A percentile compares a stretch with the other conserved stretches of the same genome.
Conservation (phyloP, 352 stramenopile genomes). For the Globisporangium solare region DNA sequence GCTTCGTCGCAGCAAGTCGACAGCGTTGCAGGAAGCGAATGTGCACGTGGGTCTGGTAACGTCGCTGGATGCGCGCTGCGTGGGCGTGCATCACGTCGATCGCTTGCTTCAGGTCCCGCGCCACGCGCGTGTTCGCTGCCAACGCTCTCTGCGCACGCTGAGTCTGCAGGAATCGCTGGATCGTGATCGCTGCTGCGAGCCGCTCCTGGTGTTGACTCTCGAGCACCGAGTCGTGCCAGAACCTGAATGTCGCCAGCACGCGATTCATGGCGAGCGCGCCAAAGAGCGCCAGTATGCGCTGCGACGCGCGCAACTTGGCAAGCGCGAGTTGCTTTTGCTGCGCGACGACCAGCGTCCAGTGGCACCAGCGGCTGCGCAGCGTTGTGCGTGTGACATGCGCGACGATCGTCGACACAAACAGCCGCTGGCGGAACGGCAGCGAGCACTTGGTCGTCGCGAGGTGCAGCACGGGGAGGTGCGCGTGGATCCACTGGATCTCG, state of each 20-base stretch:
- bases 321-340: conserved; percentile 21
- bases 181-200: conserved; percentile 27
- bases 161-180: conserved; percentile 21
- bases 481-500: conserved; percentile 63
- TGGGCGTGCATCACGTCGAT: conserved; percentile 15
- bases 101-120: conserved; percentile 15
- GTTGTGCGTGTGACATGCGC: conserved; percentile 22
- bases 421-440: conserved; percentile 25
- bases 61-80: conserved; percentile 34
- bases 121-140: not conserved
- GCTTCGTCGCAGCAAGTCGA: conserved; percentile 15
- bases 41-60: conserved; percentile 17
- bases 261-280: conserved; percentile 14
- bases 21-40: not conserved
- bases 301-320: conserved; percentile 22
- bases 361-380: conserved; percentile 18
- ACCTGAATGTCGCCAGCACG: conserved; percentile 13
- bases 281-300: conserved; percentile 24
- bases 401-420: conserved; percentile 33
- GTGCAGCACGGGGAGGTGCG: conserved; percentile 48
- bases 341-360: conserved; percentile 28
- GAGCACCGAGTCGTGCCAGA: conserved; percentile 17
- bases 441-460: conserved; percentile 48
- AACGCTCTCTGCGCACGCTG: not conserved
- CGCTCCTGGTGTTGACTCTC: conserved; percentile 23